Percentiles rank a stretch among this genome's conserved stretches.
phyloP scores from a whole-genome alignment of 2,329 filamentous ascomycete species.

The Celoporthe dispersa region DNA sequence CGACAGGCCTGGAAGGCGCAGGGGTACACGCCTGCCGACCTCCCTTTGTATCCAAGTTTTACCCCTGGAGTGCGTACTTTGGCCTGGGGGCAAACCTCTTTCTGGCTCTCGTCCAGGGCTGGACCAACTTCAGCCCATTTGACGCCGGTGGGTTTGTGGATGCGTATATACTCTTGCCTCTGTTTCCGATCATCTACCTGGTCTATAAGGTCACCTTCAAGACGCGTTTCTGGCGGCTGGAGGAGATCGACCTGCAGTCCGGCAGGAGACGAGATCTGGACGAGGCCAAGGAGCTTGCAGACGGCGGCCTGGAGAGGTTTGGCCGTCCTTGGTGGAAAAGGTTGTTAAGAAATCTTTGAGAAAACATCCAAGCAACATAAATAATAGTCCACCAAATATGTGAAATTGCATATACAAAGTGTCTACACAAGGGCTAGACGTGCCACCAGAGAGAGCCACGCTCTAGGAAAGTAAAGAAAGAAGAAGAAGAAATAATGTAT shows the following conservation, averaged over 20 bases:
- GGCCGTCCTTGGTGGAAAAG: slow-evolving; percentile 48
- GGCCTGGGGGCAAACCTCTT: slow-evolving; percentile 62
- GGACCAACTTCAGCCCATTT: slow-evolving; percentile 63
- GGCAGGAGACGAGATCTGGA: slow-evolving; percentile 61
- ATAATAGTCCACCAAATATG: background rate
- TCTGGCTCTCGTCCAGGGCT: slow-evolving; percentile 64
- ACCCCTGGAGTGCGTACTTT: slow-evolving; percentile 64
- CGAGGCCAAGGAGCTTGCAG: slow-evolving; percentile 42
- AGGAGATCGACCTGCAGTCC: slow-evolving; percentile 61
- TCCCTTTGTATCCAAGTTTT: slow-evolving; percentile 61
- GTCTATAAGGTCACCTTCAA: slow-evolving; percentile 59
- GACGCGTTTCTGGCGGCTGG: slow-evolving; percentile 53
- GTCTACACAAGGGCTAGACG: background rate
- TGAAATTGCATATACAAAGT: background rate
- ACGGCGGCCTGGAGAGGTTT: slow-evolving; percentile 33
- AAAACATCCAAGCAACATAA: background rate
- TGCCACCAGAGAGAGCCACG: background rate
- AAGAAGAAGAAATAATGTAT: background rate
- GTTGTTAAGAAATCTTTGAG: slow-evolving; percentile 47
- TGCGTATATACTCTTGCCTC: slow-evolving; percentile 64
- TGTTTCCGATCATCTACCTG: slow-evolving; percentile 62
- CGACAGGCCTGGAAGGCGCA: slow-evolving; percentile 65
- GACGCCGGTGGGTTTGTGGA: slow-evolving; percentile 63
- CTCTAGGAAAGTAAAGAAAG: too few species aligned
- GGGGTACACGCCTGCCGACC: slow-evolving; percentile 55